phyloP scores from a whole-genome alignment of 352 stramenopile genomes.

The Phytophthora sansomeana region DNA sequence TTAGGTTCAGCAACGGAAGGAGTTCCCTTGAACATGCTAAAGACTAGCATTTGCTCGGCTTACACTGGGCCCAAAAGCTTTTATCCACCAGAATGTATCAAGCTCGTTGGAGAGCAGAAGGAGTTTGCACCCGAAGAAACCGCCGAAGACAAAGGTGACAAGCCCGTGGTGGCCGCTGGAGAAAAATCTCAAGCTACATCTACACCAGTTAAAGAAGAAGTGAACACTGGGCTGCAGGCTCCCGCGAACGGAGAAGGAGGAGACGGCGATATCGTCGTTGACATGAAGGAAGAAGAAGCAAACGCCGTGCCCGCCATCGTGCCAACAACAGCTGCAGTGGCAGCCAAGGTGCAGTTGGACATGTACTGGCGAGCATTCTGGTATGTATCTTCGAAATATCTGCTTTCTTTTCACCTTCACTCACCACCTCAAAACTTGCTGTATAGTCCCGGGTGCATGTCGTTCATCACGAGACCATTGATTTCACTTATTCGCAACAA shows the following conservation, averaged over 20 bases:
- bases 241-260: conserved; percentile 27
- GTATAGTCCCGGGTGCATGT: conserved; percentile 71
- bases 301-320: conserved; percentile 14
- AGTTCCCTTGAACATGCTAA: conserved; percentile 67
- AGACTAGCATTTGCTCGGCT: conserved; percentile 62
- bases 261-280: conserved; percentile 39
- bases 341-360: conserved; percentile 68
- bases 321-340: conserved; percentile 2
- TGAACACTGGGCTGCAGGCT: conserved; percentile 13
- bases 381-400: conserved; percentile 38
- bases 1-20: conserved; percentile 65
- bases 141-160: conserved; percentile 16
- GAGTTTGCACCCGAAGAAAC: conserved; percentile 52
- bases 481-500: conserved; percentile 67
- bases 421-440: conserved; percentile 1
- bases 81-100: conserved; percentile 65
- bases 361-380: conserved; percentile 87
- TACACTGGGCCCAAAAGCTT: conserved; percentile 75
- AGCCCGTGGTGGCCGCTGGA: conserved; percentile 28
- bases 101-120: conserved; percentile 65
- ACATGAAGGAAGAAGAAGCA: conserved; percentile 51
- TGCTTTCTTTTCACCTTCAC: neutral
- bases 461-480: conserved; percentile 72
- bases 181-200: conserved; percentile 10
- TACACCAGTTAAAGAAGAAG: conserved; percentile 10